Evolutionary conservation across 192 early-diverging fungal genomes (phyloP).

Genomic region (Coemansia nantahalensis): DNA sequence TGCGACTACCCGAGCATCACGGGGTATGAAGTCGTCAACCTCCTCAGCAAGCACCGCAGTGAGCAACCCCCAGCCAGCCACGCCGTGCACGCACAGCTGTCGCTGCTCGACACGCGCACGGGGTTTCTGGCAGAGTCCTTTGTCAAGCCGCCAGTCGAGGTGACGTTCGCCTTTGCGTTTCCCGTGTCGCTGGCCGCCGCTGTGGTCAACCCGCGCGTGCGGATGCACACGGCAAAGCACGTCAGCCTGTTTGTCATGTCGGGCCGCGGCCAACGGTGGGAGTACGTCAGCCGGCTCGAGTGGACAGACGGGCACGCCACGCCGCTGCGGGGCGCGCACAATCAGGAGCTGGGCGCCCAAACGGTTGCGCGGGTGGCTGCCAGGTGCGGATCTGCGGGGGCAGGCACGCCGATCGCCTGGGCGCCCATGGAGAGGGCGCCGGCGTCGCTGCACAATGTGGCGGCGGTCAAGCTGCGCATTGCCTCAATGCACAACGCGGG

Average conservation of each 20-base stretch:
- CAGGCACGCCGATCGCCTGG: neutral
- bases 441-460: conserved; percentile 7
- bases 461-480: conserved; percentile 9
- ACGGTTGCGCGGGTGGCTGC: neutral
- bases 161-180: conserved; percentile 8
- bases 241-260: conserved; percentile 3
- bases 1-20: conserved; percentile 14
- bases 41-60: conserved; percentile 1
- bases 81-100: neutral
- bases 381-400: neutral
- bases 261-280: conserved; percentile 4
- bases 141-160: conserved; percentile 23
- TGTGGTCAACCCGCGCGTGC: conserved; percentile 14
- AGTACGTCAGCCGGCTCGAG: conserved; percentile 2
- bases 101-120: neutral
- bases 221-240: conserved; percentile 2
- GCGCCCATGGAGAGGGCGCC: neutral
- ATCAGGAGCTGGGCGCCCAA: conserved; percentile 8
- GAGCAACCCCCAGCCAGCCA: neutral
- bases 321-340: conserved; percentile 1
- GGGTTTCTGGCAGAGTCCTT: conserved; percentile 29
- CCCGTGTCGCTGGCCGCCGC: conserved; percentile 15
- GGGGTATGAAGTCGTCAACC: conserved; percentile 13
- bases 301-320: neutral
- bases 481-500: conserved; percentile 17